phyloP scores from a whole-genome alignment of 805 yeast species.

The Hanseniaspora pseudoguilliermondii region DNA sequence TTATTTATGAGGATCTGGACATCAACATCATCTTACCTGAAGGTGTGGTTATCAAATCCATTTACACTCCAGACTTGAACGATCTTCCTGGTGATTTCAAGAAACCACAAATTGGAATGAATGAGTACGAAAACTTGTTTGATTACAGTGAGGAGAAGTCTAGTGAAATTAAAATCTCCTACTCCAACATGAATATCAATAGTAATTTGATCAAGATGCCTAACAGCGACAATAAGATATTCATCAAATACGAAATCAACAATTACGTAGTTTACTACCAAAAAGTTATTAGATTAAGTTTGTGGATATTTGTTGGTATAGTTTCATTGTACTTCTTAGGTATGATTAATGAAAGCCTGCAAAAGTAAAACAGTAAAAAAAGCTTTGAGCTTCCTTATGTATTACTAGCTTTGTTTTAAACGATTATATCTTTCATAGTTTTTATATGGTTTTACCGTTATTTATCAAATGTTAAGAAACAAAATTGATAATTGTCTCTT shows the following conservation, averaged over 20 bases:
- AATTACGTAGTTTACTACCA: constrained; percentile 3
- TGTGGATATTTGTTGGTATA: constrained; percentile 3
- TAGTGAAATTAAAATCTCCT: constrained; percentile 8
- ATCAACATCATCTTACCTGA: constrained; percentile 72
- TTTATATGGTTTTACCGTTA: background rate
- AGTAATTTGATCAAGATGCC: constrained; percentile 4
- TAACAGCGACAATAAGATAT: constrained; percentile 10
- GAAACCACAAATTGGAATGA: constrained; percentile 3
- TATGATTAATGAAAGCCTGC: constrained; percentile 2
- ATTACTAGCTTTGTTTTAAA: background rate
- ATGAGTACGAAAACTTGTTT: constrained; percentile 10
- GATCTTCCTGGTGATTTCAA: background rate
- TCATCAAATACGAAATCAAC: constrained; percentile 6
- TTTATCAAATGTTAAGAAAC: too few relatives aligned
- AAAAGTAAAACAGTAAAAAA: background rate
- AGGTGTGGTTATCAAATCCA: constrained; percentile 50
- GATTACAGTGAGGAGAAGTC: constrained; percentile 11
- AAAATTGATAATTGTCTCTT: too few relatives aligned
- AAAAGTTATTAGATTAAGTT: constrained; percentile 9
- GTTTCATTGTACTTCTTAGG: constrained; percentile 8
- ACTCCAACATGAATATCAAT: constrained; percentile 3
- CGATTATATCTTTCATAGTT: background rate
- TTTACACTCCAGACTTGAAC: constrained; percentile 40
- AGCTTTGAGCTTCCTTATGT: background rate
- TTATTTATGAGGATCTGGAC: constrained; percentile 50